A percentile compares a stretch with the other conserved stretches of the same genome.
Conservation (phyloP, 768 basidiomycete genomes). For the Sporobolomyces pararoseus region DNA sequence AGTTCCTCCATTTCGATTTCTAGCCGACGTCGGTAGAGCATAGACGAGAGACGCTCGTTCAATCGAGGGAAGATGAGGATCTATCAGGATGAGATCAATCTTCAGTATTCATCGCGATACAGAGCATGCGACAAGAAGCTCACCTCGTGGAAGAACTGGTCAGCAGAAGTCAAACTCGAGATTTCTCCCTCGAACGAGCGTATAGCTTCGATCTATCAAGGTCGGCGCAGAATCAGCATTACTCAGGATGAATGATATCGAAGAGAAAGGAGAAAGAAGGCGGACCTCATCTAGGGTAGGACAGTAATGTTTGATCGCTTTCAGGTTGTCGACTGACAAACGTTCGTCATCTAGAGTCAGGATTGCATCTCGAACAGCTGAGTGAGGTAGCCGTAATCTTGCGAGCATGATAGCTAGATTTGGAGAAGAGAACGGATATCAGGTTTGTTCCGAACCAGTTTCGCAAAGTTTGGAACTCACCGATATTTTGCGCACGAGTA, state of each 20-base stretch:
- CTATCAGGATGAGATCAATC: constrained; percentile 49
- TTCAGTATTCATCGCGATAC: neutral
- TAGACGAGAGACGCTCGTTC: constrained; percentile 67
- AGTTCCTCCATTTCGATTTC: constrained; percentile 80
- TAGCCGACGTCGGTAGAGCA: constrained; percentile 76
- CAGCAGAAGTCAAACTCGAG: constrained; percentile 70
- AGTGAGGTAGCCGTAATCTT: constrained; percentile 63
- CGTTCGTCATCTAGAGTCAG: constrained; percentile 66
- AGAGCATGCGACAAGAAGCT: constrained; percentile 24
- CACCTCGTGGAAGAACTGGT: constrained; percentile 77
- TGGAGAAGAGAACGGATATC: neutral
- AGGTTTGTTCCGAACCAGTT: neutral
- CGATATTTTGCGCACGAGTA: constrained; percentile 76
- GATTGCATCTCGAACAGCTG: constrained; percentile 67
- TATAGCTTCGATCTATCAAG: constrained; percentile 60
- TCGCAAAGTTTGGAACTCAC: constrained; percentile 51
- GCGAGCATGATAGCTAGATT: constrained; percentile 74
- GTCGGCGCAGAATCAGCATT: too few relatives aligned
- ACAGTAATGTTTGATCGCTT: constrained; percentile 66
- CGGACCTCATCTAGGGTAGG: constrained; percentile 77
- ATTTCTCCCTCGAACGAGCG: constrained; percentile 64
- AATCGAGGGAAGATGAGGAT: constrained; percentile 71
- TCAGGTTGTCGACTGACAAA: constrained; percentile 70
- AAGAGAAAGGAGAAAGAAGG: neutral
- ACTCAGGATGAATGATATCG: too few relatives aligned